Conservation (phyloP, 148 eudicot genomes). For the Chenopodium suecicum region DNA sequence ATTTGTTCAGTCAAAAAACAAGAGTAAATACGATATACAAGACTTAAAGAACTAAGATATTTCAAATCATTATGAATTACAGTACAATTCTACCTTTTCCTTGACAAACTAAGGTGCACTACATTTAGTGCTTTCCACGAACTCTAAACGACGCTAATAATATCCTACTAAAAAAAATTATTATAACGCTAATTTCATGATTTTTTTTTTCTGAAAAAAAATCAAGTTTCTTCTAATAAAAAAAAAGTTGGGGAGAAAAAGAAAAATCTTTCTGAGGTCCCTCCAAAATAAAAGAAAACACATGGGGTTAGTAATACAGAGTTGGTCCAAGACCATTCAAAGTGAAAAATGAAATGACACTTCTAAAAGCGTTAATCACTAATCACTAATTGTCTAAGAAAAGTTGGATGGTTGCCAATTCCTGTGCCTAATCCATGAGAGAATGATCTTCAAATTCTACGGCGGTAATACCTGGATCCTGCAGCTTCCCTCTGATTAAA, state of each 20-base stretch:
- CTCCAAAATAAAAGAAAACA: slow-evolving; percentile 10
- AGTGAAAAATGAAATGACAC: not conserved
- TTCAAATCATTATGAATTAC: slow-evolving; percentile 10
- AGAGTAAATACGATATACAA: not conserved
- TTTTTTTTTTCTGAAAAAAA: not conserved
- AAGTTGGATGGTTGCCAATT: slow-evolving; percentile 18
- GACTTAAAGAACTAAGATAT: not conserved
- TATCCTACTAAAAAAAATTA: not conserved
- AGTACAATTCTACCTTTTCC: slow-evolving; percentile 1
- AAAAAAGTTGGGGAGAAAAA: not conserved
- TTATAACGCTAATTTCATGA: not conserved
- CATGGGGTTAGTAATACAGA: slow-evolving; percentile 21
- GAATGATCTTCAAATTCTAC: slow-evolving; percentile 24
- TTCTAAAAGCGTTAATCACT: not conserved
- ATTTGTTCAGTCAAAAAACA: not conserved
- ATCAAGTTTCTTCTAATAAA: slow-evolving; percentile 3
- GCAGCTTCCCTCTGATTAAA: slow-evolving; percentile 32
- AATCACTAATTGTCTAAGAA: slow-evolving; percentile 12
- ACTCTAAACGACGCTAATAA: not conserved
- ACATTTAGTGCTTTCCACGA: not conserved
- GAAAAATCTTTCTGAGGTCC: slow-evolving; percentile 3
- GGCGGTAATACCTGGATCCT: slow-evolving; percentile 25
- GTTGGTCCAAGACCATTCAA: slow-evolving; percentile 6
- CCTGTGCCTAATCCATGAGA: slow-evolving; percentile 11
- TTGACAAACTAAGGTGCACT: not conserved